phyloP scores from a whole-genome alignment of 192 early-diverging fungal genomes.

The Gamsiella multidivaricata region DNA sequence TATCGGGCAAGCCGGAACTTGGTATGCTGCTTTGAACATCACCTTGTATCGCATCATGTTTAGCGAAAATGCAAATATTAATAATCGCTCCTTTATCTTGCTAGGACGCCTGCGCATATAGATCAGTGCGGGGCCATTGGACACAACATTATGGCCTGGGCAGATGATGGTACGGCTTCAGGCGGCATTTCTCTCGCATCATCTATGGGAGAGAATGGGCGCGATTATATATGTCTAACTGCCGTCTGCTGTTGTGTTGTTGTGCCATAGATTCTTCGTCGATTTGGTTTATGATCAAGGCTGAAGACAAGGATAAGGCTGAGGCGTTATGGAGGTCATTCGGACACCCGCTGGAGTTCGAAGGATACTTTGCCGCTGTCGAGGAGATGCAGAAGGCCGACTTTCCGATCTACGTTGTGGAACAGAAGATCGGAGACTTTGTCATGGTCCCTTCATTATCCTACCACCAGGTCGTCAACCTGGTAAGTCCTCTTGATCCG shows the following conservation, averaged over 20 bases:
- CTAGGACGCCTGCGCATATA: conserved; percentile 46
- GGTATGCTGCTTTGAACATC: no score
- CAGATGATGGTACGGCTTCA: conserved; percentile 20
- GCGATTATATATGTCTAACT: background rate
- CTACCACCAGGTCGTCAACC: conserved; percentile 47
- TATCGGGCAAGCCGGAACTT: conserved; percentile 46
- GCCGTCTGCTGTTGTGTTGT: background rate
- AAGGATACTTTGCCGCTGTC: conserved; percentile 37
- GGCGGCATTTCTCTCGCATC: background rate
- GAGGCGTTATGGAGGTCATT: conserved; percentile 27
- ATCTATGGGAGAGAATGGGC: background rate
- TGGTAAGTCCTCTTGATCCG: conserved; percentile 11
- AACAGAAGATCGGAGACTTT: conserved; percentile 46
- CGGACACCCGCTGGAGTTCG: conserved; percentile 36
- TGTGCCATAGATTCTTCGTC: conserved; percentile 24
- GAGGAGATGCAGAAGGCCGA: conserved; percentile 23
- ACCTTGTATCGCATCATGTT: no score
- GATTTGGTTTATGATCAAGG: conserved; percentile 45
- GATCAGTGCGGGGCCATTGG: conserved; percentile 53
- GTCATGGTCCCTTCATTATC: conserved; percentile 41
- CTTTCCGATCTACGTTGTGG: conserved; percentile 42
- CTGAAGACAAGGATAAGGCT: conserved; percentile 25
- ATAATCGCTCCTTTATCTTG: background rate
- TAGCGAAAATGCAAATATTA: background rate
- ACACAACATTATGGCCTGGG: conserved; percentile 52